Evolutionary conservation across 768 basidiomycete species (phyloP).

Genomic region (Obba rivulosa): DNA sequence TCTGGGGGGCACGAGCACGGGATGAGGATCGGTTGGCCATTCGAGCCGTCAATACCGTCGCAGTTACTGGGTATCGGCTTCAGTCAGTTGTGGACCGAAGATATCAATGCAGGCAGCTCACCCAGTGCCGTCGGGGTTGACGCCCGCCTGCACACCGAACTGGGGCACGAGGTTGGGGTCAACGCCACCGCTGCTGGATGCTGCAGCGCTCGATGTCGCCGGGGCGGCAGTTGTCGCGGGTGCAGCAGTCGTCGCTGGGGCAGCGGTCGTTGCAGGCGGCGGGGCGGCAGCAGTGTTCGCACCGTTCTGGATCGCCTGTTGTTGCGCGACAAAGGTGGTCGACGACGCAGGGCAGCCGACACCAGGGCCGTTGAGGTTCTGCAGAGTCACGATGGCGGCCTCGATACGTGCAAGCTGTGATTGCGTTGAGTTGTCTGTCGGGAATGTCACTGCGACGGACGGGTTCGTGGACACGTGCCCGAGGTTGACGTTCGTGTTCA

Average conservation of each 20-base stretch:
- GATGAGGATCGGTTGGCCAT: conserved; percentile 33
- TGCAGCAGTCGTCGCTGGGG: conserved; percentile 5
- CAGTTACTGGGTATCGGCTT: conserved; percentile 23
- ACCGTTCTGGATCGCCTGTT: conserved; percentile 10
- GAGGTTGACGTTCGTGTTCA: conserved; percentile 35
- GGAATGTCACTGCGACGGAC: conserved; percentile 34
- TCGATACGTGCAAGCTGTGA: conserved; percentile 40
- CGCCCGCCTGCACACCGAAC: conserved; percentile 15
- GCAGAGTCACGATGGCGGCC: conserved; percentile 57
- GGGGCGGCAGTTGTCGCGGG: conserved; percentile 7
- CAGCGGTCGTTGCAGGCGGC: not conserved
- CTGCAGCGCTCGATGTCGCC: not conserved
- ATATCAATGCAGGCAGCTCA: not conserved
- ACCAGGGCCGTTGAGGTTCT: conserved; percentile 64
- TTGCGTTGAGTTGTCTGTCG: conserved; percentile 32
- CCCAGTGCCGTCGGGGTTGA: conserved; percentile 17
- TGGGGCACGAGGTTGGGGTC: conserved; percentile 19
- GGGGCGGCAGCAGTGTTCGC: conserved; percentile 1
- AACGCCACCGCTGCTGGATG: conserved; percentile 13
- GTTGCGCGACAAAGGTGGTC: conserved; percentile 47
- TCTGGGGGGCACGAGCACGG: conserved; percentile 38
- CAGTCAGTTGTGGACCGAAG: not conserved
- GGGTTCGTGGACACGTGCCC: conserved; percentile 39
- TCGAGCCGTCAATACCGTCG: conserved; percentile 27
- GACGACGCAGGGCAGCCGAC: conserved; percentile 58